A percentile compares a stretch with the other conserved stretches of the same genome.
Evolutionary conservation across 108 stramenopile genomes (phyloP).

Genomic region (Schizochytrium sp.): DNA sequence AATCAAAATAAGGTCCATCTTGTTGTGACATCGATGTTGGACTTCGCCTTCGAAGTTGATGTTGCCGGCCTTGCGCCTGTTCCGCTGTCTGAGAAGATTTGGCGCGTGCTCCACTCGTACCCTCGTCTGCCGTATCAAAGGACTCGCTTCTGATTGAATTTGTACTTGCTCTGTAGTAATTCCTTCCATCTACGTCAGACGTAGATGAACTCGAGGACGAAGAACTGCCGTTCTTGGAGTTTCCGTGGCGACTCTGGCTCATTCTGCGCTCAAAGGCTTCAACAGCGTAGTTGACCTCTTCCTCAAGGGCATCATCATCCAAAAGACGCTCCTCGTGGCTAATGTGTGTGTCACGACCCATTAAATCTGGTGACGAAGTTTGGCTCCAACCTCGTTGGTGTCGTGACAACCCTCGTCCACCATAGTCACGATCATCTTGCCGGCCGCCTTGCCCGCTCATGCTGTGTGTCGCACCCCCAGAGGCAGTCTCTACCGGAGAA

Average conservation of each 20-base stretch:
- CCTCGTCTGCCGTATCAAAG: constrained; percentile 13
- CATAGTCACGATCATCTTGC: neutral
- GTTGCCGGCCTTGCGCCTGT: neutral
- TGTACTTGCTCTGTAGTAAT: too few species aligned
- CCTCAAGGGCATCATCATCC: constrained; percentile 18
- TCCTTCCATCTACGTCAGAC: too few species aligned
- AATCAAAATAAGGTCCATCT: constrained; percentile 1
- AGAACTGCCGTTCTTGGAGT: too few species aligned
- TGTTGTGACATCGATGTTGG: neutral
- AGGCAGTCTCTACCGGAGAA: too few species aligned
- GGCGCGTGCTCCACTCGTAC: neutral
- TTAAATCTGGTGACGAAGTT: neutral
- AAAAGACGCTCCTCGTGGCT: neutral
- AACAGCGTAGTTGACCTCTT: constrained; percentile 16
- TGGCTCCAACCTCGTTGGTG: constrained; percentile 28
- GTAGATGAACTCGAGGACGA: too few species aligned
- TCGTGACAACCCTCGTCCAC: neutral
- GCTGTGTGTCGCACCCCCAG: too few species aligned
- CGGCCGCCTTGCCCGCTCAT: neutral
- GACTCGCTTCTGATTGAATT: too few species aligned
- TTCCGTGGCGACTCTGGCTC: too few species aligned
- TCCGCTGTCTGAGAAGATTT: neutral
- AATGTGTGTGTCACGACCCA: neutral
- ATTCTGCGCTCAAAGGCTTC: neutral
- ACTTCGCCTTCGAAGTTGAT: neutral